These are phyloP conservation scores for Polychaeton citri DNA, from an alignment of 2,329 filamentous ascomycete species.

Conservation along the genomic window DNA sequence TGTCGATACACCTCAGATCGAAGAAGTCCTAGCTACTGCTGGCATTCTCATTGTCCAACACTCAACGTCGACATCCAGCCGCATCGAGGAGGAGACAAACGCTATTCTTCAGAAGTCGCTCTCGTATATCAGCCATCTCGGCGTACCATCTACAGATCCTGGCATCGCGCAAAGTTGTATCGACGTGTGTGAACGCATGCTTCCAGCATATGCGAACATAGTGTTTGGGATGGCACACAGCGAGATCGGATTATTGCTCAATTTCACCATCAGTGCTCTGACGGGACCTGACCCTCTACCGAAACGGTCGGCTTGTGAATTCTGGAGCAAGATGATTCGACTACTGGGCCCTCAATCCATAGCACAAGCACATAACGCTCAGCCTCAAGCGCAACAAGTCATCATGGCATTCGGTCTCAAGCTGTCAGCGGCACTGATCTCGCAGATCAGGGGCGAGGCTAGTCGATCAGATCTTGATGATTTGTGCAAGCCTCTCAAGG, in stretches of 20 bases:
- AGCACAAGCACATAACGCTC: constrained; percentile 7
- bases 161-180: constrained; percentile 63
- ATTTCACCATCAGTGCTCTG: constrained; percentile 58
- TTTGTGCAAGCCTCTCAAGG: constrained; percentile 57
- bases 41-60: constrained; percentile 48
- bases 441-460: constrained; percentile 55
- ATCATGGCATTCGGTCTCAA: constrained; percentile 48
- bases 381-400: constrained; percentile 19
- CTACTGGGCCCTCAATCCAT: constrained; percentile 21
- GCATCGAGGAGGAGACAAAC: constrained; percentile 36
- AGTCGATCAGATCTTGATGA: constrained; percentile 60
- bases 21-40: constrained; percentile 56
- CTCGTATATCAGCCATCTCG: constrained; percentile 47
- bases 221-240: constrained; percentile 47
- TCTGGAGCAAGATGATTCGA: constrained; percentile 51
- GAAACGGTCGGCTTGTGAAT: constrained; percentile 58
- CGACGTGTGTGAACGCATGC: constrained; percentile 53
- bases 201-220: constrained; percentile 47
- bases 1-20: constrained; percentile 51
- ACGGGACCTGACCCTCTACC: constrained; percentile 60
- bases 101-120: constrained; percentile 49
- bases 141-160: constrained; percentile 50
- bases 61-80: constrained; percentile 22
- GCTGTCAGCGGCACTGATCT: constrained; percentile 45
- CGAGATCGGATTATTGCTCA: constrained; percentile 52